These are phyloP conservation scores for Plasmodium inui DNA, from an alignment of 169 alveolate species.

Conservation along the genomic window DNA sequence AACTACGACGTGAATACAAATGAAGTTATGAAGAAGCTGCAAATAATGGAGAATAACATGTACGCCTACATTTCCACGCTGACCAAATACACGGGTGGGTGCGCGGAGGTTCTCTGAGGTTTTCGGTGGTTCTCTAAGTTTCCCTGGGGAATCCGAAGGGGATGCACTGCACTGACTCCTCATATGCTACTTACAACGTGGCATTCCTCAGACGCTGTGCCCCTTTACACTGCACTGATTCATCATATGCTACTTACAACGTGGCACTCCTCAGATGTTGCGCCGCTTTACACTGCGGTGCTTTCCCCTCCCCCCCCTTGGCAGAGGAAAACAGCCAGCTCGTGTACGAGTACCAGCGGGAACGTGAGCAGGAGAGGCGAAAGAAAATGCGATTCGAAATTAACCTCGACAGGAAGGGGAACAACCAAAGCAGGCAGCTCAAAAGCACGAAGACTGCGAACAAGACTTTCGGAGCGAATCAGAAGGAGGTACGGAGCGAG, in stretches of 20 bases:
- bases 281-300: neutral
- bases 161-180: neutral
- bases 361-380: conserved; percentile 67
- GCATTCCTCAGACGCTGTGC: no score
- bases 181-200: neutral
- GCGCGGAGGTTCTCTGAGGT: neutral
- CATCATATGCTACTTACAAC: neutral
- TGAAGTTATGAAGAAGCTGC: conserved; percentile 67
- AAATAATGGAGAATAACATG: conserved; percentile 56
- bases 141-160: no score
- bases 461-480: conserved; percentile 10
- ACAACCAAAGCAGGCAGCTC: conserved; percentile 32
- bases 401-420: conserved; percentile 59
- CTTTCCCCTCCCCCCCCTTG: neutral
- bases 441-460: conserved; percentile 13
- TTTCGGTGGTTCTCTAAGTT: no score
- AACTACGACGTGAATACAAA: conserved; percentile 51
- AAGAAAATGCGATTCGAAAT: conserved; percentile 76
- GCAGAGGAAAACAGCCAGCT: conserved; percentile 69
- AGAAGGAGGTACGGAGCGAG: conserved; percentile 49
- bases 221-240: no score
- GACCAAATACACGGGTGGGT: conserved; percentile 59
- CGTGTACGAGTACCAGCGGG: conserved; percentile 72
- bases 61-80: conserved; percentile 59
- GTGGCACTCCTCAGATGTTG: no score